Evolutionary conservation across 2,329 filamentous ascomycete genomes (phyloP).

Genomic region (Grosmannia huntii): DNA sequence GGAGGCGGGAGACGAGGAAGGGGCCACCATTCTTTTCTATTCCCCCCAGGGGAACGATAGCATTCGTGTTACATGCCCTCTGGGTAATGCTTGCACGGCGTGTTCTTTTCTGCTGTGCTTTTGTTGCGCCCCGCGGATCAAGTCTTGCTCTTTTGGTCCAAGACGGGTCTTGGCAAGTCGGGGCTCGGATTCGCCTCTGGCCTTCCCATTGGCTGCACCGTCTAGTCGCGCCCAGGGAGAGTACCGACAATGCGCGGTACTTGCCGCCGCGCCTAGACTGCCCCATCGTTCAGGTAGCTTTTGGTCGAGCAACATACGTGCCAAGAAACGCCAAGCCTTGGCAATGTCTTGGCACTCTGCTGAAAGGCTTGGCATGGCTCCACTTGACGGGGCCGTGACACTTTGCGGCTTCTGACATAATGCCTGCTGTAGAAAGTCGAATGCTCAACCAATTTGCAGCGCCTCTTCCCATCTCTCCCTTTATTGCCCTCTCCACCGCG

Average conservation of each 20-base stretch:
- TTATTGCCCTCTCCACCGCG: neutral
- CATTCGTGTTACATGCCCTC: neutral
- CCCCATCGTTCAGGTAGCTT: neutral
- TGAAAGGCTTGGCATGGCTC: constrained; percentile 12
- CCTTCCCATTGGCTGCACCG: constrained; percentile 3
- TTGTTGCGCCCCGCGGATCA: neutral
- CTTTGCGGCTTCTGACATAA: neutral
- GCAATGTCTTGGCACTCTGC: neutral
- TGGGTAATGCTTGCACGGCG: neutral
- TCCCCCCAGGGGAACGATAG: constrained; percentile 1
- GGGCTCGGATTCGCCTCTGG: neutral
- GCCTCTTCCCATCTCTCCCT: neutral
- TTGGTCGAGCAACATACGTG: neutral
- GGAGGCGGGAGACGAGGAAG: neutral
- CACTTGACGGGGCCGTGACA: constrained; percentile 1
- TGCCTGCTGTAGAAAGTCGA: neutral
- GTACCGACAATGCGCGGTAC: constrained; percentile 2
- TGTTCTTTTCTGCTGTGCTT: constrained; percentile 3
- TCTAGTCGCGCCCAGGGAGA: neutral
- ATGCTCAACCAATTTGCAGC: neutral
- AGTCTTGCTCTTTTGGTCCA: constrained; percentile 6
- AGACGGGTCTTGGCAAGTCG: constrained; percentile 10
- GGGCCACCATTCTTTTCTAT: neutral
- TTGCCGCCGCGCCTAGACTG: neutral
- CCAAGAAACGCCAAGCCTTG: constrained; percentile 17